A percentile compares a stretch with the other conserved stretches of the same genome.
Evolutionary conservation across 495 filamentous ascomycete genomes (phyloP).

Genomic region (Aspergillus homomorphus): DNA sequence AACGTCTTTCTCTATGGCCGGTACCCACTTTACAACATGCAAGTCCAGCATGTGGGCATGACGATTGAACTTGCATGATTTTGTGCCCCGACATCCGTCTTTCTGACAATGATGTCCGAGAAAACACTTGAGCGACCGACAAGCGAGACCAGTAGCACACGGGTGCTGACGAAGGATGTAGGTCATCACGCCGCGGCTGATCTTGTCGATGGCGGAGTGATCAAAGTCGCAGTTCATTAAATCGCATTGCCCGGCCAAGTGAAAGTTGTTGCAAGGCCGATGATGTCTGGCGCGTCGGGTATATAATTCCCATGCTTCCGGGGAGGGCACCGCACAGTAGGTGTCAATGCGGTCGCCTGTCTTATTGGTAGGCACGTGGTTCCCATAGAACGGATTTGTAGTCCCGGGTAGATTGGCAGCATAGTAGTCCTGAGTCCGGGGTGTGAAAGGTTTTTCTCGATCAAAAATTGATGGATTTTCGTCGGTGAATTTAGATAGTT

Average conservation of each 20-base stretch:
- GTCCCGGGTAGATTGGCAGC: constrained; percentile 22
- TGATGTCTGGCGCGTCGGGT: constrained; percentile 31
- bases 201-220: constrained; percentile 36
- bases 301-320: constrained; percentile 32
- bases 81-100: constrained; percentile 34
- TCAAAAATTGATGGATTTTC: constrained; percentile 9
- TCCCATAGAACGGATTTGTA: constrained; percentile 23
- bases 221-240: constrained; percentile 36
- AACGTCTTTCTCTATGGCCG: constrained; percentile 23
- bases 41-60: constrained; percentile 32
- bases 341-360: constrained; percentile 43
- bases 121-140: constrained; percentile 42
- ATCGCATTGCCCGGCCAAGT: constrained; percentile 39
- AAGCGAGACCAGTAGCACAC: constrained; percentile 32
- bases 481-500: constrained; percentile 20
- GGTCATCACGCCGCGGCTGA: constrained; percentile 32
- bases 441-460: constrained; percentile 6
- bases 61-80: constrained; percentile 36
- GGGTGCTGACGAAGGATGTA: constrained; percentile 38
- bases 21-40: constrained; percentile 28
- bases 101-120: constrained; percentile 47
- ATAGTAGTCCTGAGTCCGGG: constrained; percentile 28
- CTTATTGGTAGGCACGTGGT: constrained; percentile 43
- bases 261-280: constrained; percentile 44
- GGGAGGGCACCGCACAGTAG: constrained; percentile 25